These are phyloP conservation scores for Triadica sebifera DNA, from an alignment of 345 rosid genomes.

Conservation along the genomic window DNA sequence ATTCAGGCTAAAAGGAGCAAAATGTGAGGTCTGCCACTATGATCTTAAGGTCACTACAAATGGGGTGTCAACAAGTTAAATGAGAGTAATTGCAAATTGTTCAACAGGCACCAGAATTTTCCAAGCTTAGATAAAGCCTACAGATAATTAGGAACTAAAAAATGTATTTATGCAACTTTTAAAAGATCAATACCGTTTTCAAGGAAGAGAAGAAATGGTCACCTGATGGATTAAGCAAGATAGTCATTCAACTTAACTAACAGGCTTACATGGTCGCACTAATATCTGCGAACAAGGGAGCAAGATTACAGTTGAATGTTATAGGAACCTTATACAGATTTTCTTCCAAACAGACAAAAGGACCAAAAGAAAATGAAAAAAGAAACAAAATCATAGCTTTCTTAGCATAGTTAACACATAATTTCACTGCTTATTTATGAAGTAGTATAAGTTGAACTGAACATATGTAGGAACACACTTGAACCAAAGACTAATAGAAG, in stretches of 20 bases:
- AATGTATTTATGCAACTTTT: not conserved
- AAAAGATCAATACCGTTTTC: not conserved
- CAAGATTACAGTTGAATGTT: not conserved
- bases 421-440: no score
- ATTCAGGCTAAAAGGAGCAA: not conserved
- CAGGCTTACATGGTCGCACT: conserved; percentile 7
- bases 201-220: not conserved
- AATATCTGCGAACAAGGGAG: conserved; percentile 6
- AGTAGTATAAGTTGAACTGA: not conserved
- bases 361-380: not conserved
- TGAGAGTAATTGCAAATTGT: not conserved
- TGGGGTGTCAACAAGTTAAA: not conserved
- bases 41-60: not conserved
- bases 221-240: not conserved
- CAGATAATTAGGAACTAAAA: not conserved
- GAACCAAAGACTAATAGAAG: not conserved
- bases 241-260: not conserved
- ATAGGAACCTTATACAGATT: not conserved
- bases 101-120: no score
- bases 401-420: not conserved
- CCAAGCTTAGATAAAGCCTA: not conserved
- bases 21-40: no score
- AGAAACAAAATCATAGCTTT: not conserved
- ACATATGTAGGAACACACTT: not conserved
- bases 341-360: not conserved